phyloP scores from a whole-genome alignment of 805 yeast species.

The Barnettozyma wickerhamii region DNA sequence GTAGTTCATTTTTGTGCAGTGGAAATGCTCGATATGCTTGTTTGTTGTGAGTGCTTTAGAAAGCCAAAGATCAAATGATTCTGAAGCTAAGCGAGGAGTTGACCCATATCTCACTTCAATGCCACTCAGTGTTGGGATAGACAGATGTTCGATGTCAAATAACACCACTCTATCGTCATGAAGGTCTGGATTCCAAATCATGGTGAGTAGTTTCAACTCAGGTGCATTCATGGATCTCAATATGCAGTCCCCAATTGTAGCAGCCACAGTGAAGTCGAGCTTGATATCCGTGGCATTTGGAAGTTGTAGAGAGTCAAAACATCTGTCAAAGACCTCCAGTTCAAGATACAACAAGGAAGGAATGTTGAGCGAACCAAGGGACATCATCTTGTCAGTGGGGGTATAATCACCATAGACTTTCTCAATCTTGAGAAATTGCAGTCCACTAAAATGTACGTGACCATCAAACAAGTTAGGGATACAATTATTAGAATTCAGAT shows the following conservation, averaged over 20 bases:
- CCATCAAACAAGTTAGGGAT: too few relatives aligned
- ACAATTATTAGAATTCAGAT: too few relatives aligned
- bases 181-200: not conserved
- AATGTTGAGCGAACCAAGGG: too few relatives aligned
- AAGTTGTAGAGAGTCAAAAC: too few relatives aligned
- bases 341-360: too few relatives aligned
- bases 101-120: not conserved
- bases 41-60: not conserved
- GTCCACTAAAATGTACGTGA: too few relatives aligned
- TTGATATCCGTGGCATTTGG: too few relatives aligned
- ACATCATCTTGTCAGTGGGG: too few relatives aligned
- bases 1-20: constrained; percentile 1
- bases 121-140: not conserved
- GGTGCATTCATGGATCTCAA: not conserved
- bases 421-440: too few relatives aligned
- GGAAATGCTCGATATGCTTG: not conserved
- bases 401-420: too few relatives aligned
- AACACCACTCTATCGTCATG: not conserved
- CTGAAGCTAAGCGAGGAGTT: not conserved
- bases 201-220: not conserved
- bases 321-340: too few relatives aligned
- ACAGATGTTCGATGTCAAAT: not conserved
- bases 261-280: not conserved
- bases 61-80: not conserved
- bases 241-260: not conserved